Evolutionary conservation across 2,329 filamentous ascomycete genomes (phyloP), one percentile per base, ranked within the genome.

Genomic region (Botrytis fragariae): DNA sequence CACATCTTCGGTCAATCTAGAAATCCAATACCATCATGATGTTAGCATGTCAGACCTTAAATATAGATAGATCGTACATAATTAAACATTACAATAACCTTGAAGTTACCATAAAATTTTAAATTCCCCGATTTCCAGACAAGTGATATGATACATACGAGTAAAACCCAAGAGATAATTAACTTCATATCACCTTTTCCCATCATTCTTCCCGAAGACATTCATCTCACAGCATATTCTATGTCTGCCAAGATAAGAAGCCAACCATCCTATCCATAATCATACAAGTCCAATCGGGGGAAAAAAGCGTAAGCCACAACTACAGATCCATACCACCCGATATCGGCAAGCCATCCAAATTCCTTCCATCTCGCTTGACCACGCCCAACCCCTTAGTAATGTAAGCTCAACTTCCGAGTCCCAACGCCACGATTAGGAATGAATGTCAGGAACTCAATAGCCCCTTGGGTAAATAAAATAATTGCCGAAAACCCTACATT

Each of bases 51-150:
- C 6, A 29, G 3, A 57, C 3, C n/a, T 4, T 29, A 29, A 1
- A 29, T 1, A 57, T 29, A 57, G 7, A 57, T 9, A 57, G 14
- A 29, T 18, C 2, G 4, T 57, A 57, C 3, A 29, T 57, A 9
- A 32, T 2, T 2, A 29, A 57, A 18, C 3, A 18, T n/a, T 9
- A 18, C 0, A 3, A 4, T 1, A 57, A 9, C n/a, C 3, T 18
- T 29, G 6, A 57, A 4, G 18, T 9, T 57, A 1, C n/a, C 3
- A 57, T 57, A 0, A 18, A 3, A 57, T 9, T 57, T 12, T 4
- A 4, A 18, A 32, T 18, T 8, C 4, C 14, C n/a, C 7, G 6
- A 9, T 57, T 57, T 18, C 9, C 14, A 9, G n/a, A 18, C 51
- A 57, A 32, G 51, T 57, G 51, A 57, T 9, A 0, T 57, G 7